Evolutionary conservation across 2,329 filamentous ascomycete genomes (phyloP).

Genomic region (Talaromyces pinophilus): DNA sequence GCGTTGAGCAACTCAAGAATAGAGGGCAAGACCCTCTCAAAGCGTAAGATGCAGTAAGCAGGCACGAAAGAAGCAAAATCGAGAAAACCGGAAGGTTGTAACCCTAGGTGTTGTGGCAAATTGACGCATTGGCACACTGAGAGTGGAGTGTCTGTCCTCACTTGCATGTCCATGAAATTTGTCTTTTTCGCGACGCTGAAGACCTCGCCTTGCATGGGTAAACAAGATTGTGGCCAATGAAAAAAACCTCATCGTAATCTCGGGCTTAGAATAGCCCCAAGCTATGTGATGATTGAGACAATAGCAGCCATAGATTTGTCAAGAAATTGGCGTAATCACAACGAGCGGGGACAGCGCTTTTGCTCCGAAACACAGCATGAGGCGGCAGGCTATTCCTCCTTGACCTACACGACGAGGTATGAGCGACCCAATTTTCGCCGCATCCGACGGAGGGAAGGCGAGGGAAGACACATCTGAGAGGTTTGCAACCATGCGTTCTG

Average conservation of each 20-base stretch:
- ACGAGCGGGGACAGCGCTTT: slow-evolving; percentile 17
- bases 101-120: slow-evolving; percentile 33
- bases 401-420: slow-evolving; percentile 22
- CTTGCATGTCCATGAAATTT: slow-evolving; percentile 22
- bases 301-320: slow-evolving; percentile 9
- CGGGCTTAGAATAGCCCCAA: not conserved
- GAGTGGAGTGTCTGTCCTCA: slow-evolving; percentile 24
- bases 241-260: slow-evolving; percentile 18
- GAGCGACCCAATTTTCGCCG: slow-evolving; percentile 27
- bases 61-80: not conserved
- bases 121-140: slow-evolving; percentile 28
- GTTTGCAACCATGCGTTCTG: slow-evolving; percentile 27
- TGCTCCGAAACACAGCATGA: slow-evolving; percentile 14
- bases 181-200: slow-evolving; percentile 14
- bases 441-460: slow-evolving; percentile 30
- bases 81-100: slow-evolving; percentile 27
- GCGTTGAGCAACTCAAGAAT: not conserved
- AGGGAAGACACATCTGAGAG: slow-evolving; percentile 30
- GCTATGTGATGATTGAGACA: not conserved
- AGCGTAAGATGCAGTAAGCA: not conserved
- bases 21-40: not conserved
- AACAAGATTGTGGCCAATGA: slow-evolving; percentile 20
- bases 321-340: slow-evolving; percentile 3
- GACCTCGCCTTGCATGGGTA: slow-evolving; percentile 17
- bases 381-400: slow-evolving; percentile 22